phyloP scores from a whole-genome alignment of 2,329 filamentous ascomycete genomes.

The Nigrospora sphaerica region DNA sequence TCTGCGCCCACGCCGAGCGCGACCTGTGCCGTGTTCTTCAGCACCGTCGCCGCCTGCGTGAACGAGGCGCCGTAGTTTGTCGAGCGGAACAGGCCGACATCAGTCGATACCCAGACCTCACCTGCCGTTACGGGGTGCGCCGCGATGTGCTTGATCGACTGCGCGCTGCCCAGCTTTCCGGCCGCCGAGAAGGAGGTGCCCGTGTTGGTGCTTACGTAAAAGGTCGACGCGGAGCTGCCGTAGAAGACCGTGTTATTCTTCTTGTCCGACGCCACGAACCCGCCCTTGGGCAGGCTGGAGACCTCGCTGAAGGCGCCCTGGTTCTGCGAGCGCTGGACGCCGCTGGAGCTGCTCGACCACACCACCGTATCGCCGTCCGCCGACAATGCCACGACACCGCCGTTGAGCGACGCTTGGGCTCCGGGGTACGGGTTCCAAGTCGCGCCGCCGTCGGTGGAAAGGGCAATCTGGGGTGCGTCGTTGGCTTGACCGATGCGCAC shows the following conservation, averaged over 20 bases:
- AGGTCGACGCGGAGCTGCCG: conserved; percentile 33
- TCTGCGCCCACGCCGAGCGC: conserved; percentile 33
- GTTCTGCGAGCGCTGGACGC: conserved; percentile 34
- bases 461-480: conserved; percentile 35
- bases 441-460: conserved; percentile 42
- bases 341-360: conserved; percentile 34
- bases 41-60: conserved; percentile 23
- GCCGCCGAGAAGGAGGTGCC: conserved; percentile 37
- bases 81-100: conserved; percentile 46
- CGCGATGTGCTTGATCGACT: conserved; percentile 46
- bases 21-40: conserved; percentile 34
- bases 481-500: conserved; percentile 41
- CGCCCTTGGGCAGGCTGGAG: conserved; percentile 33
- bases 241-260: conserved; percentile 45
- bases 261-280: conserved; percentile 48
- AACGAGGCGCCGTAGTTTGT: conserved; percentile 44
- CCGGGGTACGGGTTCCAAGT: conserved; percentile 41
- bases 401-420: conserved; percentile 32
- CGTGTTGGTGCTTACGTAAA: conserved; percentile 45
- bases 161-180: conserved; percentile 29
- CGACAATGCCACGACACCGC: conserved; percentile 41
- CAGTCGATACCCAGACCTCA: conserved; percentile 51
- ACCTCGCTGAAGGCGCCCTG: conserved; percentile 36
- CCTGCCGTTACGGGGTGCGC: conserved; percentile 50
- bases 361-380: conserved; percentile 42